These are phyloP conservation scores for Neurospora sp. DNA, from an alignment of 495 filamentous ascomycete genomes.

Conservation along the genomic window DNA sequence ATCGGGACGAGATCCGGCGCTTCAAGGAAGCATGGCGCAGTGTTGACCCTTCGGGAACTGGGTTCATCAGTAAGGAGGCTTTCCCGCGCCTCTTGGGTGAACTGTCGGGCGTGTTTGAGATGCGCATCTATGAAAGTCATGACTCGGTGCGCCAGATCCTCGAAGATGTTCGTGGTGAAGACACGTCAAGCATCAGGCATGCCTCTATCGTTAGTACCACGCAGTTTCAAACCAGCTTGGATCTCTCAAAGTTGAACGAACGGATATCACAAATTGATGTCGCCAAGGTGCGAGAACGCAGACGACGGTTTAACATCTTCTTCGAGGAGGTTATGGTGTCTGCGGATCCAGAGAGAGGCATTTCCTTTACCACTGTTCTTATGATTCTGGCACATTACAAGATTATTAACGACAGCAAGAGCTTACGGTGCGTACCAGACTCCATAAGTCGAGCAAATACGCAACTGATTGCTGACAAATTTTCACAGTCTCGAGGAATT, in stretches of 20 bases:
- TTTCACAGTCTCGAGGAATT: constrained; percentile 73
- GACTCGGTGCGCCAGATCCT: constrained; percentile 76
- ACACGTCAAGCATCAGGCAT: constrained; percentile 42
- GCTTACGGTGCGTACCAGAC: constrained; percentile 51
- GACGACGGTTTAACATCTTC: constrained; percentile 77
- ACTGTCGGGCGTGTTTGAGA: constrained; percentile 88
- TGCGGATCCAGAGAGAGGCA: constrained; percentile 74
- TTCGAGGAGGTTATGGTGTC: constrained; percentile 95
- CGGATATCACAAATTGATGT: constrained; percentile 71
- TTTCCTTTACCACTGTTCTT: constrained; percentile 86
- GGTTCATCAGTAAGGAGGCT: constrained; percentile 82
- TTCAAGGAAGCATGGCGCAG: constrained; percentile 99
- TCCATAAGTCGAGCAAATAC: not conserved
- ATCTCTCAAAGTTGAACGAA: constrained; percentile 63
- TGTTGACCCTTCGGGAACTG: constrained; percentile 81
- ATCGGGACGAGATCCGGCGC: constrained; percentile 81
- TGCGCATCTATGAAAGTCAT: constrained; percentile 91
- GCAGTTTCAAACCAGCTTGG: constrained; percentile 50
- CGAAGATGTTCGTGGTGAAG: constrained; percentile 57
- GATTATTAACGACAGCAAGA: constrained; percentile 96
- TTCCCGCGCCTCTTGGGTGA: constrained; percentile 87
- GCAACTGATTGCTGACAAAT: constrained; percentile 7
- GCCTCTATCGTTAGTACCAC: constrained; percentile 40
- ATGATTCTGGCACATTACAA: constrained; percentile 99
- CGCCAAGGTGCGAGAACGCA: constrained; percentile 56